Evolutionary conservation across 2,329 filamentous ascomycete genomes (phyloP).

Genomic region (Daldinia sp.): DNA sequence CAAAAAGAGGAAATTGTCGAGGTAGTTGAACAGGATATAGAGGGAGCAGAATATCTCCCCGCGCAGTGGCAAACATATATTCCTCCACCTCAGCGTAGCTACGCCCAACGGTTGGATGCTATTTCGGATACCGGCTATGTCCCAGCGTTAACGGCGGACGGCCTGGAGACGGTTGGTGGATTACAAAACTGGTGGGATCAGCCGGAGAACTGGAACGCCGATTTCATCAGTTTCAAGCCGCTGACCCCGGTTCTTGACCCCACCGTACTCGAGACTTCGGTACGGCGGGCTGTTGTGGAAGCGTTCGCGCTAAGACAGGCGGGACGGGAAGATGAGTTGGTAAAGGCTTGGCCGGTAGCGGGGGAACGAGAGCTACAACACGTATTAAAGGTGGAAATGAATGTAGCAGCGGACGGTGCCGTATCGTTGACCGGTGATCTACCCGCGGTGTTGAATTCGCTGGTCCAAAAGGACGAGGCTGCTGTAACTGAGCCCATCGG

Average conservation of each 20-base stretch:
- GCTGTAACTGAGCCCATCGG: constrained; percentile 6
- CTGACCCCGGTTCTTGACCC: constrained; percentile 53
- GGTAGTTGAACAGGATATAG: constrained; percentile 3
- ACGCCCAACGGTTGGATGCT: constrained; percentile 43
- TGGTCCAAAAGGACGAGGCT: constrained; percentile 45
- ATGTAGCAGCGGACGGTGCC: constrained; percentile 51
- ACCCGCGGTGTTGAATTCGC: constrained; percentile 45
- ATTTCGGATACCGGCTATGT: constrained; percentile 53
- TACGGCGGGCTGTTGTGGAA: constrained; percentile 62
- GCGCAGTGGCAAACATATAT: constrained; percentile 14
- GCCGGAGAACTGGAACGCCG: constrained; percentile 60
- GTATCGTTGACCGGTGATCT: constrained; percentile 52
- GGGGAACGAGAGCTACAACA: constrained; percentile 47
- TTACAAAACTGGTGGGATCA: constrained; percentile 63
- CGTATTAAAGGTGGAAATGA: constrained; percentile 51
- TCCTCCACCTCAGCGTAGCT: constrained; percentile 36
- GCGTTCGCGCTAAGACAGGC: constrained; percentile 54
- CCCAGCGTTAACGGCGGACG: constrained; percentile 56
- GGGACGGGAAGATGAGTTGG: constrained; percentile 40
- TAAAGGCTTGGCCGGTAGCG: constrained; percentile 37
- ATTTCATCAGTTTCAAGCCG: constrained; percentile 55
- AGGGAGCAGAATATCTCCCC: neutral
- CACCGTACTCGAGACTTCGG: constrained; percentile 56
- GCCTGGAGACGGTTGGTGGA: constrained; percentile 57
- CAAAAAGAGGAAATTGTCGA: constrained; percentile 3